Base-by-base conservation (phyloP, 2,329 filamentous ascomycete genomes). In the Conoideocrella luteorostrata region DNA sequence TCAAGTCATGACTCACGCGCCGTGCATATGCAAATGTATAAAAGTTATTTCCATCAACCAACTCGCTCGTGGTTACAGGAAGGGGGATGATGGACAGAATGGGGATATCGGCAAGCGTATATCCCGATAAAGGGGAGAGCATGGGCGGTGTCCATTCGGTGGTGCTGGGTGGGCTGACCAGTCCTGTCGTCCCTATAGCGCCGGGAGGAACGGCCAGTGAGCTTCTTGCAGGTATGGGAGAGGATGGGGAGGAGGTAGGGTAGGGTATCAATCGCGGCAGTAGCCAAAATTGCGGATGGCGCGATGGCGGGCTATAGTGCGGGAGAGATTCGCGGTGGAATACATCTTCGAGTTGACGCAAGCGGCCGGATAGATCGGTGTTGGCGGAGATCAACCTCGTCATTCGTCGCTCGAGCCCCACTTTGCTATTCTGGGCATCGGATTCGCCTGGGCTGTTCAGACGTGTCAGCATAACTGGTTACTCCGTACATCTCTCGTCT, bases 361-460 rank as follows among this genome's bases (percentile, higher is more conserved):
- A 56, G 22, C 63, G 56, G 6, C 48, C 42, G n/a, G 63, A 49
- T 18, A 66, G 55, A 29, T 52, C 48, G 26, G 56, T 48, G 50
- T 65, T 65, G 49, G 62, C 63, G 15, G 60, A 60, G 38, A 66
- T 53, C 4, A 66, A 47, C 37, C 63, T 52, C 2, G 51, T 51
- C 37, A 63, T 61, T 22, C 63, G 60, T 26, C 60, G 59, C 15
- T 58, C 55, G 12, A 66, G 59, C 26, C 58, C 60, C 41, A 60
- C 51, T 45, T 55, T 54, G 44, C 62, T 63, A 50, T 61, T 63
- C 32, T 60, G 57, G 22, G 63, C 63, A 42, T 66, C 63, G 18
- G 55, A 54, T 36, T 63, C 58, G 44, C 60, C 60, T 4, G 60
- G 62, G 45, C 63, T 65, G 41, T 11, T 42, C 5, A 26, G 7